Evolutionary conservation across 495 filamentous ascomycete genomes (phyloP).

Genomic region (Astrocystis sublimbata): DNA sequence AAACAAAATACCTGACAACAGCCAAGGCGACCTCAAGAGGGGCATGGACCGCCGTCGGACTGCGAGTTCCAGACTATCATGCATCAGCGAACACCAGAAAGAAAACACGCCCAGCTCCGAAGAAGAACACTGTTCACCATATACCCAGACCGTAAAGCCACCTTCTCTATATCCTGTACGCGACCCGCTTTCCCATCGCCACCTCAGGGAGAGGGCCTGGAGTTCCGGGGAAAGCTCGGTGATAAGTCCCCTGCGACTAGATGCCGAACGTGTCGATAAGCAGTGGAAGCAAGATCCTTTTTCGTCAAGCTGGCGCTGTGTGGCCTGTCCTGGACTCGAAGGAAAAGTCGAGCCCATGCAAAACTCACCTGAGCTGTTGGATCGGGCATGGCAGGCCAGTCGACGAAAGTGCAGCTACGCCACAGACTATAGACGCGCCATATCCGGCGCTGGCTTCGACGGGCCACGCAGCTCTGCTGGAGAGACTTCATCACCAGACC

Average conservation of each 20-base stretch:
- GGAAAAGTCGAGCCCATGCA: neutral
- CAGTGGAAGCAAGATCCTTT: neutral
- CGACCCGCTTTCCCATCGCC: constrained; percentile 14
- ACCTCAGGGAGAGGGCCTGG: constrained; percentile 15
- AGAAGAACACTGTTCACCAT: constrained; percentile 24
- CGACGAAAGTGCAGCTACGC: neutral
- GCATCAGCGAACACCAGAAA: constrained; percentile 26
- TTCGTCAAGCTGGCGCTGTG: constrained; percentile 5
- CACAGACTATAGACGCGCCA: constrained; percentile 12
- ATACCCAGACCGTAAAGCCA: constrained; percentile 4
- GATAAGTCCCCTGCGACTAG: constrained; percentile 25
- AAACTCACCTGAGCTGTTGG: neutral
- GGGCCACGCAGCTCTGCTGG: constrained; percentile 31
- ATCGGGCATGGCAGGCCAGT: constrained; percentile 8
- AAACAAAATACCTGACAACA: neutral
- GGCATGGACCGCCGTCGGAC: constrained; percentile 23
- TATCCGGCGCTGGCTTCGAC: constrained; percentile 26
- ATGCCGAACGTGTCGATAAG: constrained; percentile 7
- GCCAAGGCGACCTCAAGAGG: neutral
- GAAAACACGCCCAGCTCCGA: constrained; percentile 32
- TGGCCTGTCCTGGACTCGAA: neutral
- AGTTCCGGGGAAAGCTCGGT: constrained; percentile 21
- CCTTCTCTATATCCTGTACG: constrained; percentile 11
- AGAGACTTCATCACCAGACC: constrained; percentile 19
- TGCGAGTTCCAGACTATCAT: constrained; percentile 25